Conservation (phyloP, 805 yeast species). For the Pichia eremophila region DNA sequence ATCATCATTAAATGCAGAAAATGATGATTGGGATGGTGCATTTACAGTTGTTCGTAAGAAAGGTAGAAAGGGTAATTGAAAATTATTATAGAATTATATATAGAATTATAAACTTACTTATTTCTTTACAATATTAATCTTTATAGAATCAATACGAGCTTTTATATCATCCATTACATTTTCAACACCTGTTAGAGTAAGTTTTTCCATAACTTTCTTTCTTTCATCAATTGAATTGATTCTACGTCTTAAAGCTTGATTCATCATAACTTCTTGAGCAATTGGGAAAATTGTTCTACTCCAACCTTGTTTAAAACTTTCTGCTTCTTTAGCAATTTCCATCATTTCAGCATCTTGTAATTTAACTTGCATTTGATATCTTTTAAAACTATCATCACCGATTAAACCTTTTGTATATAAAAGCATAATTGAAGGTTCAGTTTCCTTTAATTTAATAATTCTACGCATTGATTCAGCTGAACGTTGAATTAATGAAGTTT, state of each 20-base stretch:
- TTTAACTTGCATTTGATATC: constrained; percentile 68
- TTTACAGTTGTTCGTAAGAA: constrained; percentile 54
- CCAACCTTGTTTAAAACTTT: constrained; percentile 70
- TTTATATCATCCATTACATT: constrained; percentile 11
- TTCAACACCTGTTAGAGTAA: constrained; percentile 25
- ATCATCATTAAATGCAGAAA: constrained; percentile 11
- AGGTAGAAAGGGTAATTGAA: constrained; percentile 20
- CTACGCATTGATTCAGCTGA: constrained; percentile 86
- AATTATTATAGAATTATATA: neutral
- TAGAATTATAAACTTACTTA: too few species aligned
- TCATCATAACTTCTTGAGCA: constrained; percentile 84
- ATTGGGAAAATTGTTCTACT: constrained; percentile 50
- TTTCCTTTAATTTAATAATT: constrained; percentile 72
- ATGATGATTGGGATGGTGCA: constrained; percentile 45
- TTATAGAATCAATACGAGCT: constrained; percentile 8
- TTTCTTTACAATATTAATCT: neutral
- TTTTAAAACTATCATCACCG: constrained; percentile 81
- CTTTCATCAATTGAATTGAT: constrained; percentile 37
- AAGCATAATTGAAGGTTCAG: constrained; percentile 55
- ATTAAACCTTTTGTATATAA: constrained; percentile 83
- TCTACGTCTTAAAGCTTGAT: constrained; percentile 83
- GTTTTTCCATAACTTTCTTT: constrained; percentile 24
- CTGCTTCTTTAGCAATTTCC: constrained; percentile 69
- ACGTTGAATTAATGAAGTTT: constrained; percentile 43
- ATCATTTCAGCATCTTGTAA: constrained; percentile 74